phyloP scores from a whole-genome alignment of 1,139 yeast species.

The Geotrichum siamense region DNA sequence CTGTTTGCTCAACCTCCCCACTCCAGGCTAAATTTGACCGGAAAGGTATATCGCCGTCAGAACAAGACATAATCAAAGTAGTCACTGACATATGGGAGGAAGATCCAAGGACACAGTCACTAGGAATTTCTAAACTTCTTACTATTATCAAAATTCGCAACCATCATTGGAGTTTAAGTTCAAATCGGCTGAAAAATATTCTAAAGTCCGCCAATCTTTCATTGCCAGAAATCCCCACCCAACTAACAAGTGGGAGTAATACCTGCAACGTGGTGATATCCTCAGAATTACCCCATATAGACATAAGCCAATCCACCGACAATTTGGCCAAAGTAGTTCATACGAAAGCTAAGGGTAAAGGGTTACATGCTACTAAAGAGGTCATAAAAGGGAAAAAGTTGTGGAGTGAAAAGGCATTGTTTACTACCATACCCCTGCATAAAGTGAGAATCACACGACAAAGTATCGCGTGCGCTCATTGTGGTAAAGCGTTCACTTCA shows the following conservation, averaged over 20 bases:
- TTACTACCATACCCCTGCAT: constrained; percentile 66
- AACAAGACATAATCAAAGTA: constrained; percentile 55
- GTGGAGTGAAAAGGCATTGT: constrained; percentile 58
- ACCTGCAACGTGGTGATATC: constrained; percentile 44
- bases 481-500: constrained; percentile 33
- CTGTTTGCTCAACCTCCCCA: background rate
- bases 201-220: constrained; percentile 8
- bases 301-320: constrained; percentile 2
- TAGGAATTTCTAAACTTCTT: constrained; percentile 51
- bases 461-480: constrained; percentile 57
- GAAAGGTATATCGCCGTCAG: constrained; percentile 43
- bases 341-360: constrained; percentile 34
- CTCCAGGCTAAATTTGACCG: background rate
- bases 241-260: constrained; percentile 16
- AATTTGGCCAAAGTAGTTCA: constrained; percentile 42
- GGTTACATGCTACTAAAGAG: constrained; percentile 35
- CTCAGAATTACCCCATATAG: constrained; percentile 4
- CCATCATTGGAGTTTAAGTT: constrained; percentile 12
- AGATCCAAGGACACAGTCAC: constrained; percentile 55
- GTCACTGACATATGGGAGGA: constrained; percentile 61
- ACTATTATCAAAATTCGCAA: constrained; percentile 34
- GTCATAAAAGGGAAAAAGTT: constrained; percentile 42
- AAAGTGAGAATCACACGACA: constrained; percentile 46
- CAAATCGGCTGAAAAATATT: constrained; percentile 10
- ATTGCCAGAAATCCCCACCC: background rate